Base-by-base conservation (phyloP, 2,329 filamentous ascomycete genomes). In the Clonostachys sp. region DNA sequence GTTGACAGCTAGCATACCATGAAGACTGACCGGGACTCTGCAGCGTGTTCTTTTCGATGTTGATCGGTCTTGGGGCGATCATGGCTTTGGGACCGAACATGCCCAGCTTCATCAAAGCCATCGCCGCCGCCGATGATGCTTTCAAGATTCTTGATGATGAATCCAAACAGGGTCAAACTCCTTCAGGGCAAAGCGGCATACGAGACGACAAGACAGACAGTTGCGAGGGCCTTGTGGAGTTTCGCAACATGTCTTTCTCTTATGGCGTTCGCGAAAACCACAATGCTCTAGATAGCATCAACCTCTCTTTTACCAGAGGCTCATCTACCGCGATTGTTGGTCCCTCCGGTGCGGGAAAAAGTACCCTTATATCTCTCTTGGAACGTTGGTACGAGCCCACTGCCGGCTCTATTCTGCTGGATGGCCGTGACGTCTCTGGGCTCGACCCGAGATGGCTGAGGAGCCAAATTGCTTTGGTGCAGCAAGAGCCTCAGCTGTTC, bases 301-400 rank as follows among this genome's bases (percentile, higher is more conserved):
- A 24, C 24, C 24, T 24, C 24, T 24, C 24, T 24, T 24, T 24
- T 24, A 24, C 24, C 8, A 24, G 8, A 5, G 72, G 71, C 10
- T 65, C 71, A 43, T 75, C 71, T 44, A 67, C 64, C 3, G 94
- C 92, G 0, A 79, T 97, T 3, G 94, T 97, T 9, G 94, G 94
- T 16, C 87, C 92, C 0, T 94, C 87, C 42, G 92, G 94, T 3
- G 96, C 91, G 60, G 94, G 94, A 49, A 97, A 99, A 73, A 90
- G 84, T 44, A 99, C 94, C 0, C 95, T 91, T 0, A 95, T 97
- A 61, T 87, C 90, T 5, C 77, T 97, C 5, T 74, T 97, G 34
- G 92, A 97, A 64, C 87, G 94, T 34, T 97, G 97, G 72, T 97
- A 97, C 62, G 91, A 97, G 57, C 89, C 91, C 0, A 76, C 94